Evolutionary conservation across 2,329 filamentous ascomycete genomes (phyloP), one percentile per base, ranked within the genome.

Genomic region (Myriosclerotinia scirpicola): DNA sequence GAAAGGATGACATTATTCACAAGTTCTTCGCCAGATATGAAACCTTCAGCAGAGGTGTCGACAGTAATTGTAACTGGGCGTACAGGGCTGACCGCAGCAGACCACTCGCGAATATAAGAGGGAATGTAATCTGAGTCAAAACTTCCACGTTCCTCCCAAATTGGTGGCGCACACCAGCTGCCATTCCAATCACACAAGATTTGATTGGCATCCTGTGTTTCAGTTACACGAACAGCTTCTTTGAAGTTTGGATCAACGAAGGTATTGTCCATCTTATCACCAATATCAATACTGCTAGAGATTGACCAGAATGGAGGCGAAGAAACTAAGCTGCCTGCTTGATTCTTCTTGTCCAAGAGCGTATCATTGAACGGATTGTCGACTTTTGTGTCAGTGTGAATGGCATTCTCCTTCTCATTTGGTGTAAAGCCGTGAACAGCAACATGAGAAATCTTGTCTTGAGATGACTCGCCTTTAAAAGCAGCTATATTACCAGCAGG

Each of bases 91-190:
- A 61, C 64, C 26, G 15, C n/a, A 5, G 34, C n/a, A 20, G 60
- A 61, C 75, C 75, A 77, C 61, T 75, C 72, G 44, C 60, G 56
- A 44, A 76, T 71, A 55, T 73, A 76, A 4, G 67, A 66, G 7
- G 70, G 64, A 17, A 75, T 67, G 55, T 70, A 75, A 30, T 61
- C 62, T 22, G 67, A 66, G 63, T 73, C 71, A 53, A 73, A 75
- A 7, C 4, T 36, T 17, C 58, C 52, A 40, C 74, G 68, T 53
- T 72, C 72, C 36, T 68, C 60, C 59, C 74, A 73, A 70, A 73
- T 75, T 42, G 73, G 70, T 53, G 72, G 71, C 50, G 71, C 71
- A 52, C 65, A 42, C 69, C 70, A 71, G 7, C 38, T 63, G 9
- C 69, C 69, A 64, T 74, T 70, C 71, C 70, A 75, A 59, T 75